Percentiles rank a stretch among this genome's conserved stretches.
Conservation (phyloP, 768 basidiomycete species). For the Calocybe cyanea region DNA sequence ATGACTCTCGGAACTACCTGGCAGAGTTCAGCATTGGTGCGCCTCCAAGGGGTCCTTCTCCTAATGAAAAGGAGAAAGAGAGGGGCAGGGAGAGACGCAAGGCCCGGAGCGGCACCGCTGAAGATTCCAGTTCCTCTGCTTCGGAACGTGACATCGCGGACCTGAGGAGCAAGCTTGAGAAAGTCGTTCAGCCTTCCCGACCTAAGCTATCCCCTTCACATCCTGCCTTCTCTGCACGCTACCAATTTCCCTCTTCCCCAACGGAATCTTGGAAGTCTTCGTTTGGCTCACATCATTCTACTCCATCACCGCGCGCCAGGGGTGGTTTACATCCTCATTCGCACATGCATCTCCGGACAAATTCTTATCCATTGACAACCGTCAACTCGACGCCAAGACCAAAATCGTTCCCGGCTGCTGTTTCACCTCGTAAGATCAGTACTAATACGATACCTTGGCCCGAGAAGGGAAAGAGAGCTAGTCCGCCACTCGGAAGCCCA, state of each 20-base stretch:
- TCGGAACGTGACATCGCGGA: conserved; percentile 51
- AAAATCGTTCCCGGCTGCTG: neutral
- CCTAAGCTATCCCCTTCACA: conserved; percentile 9
- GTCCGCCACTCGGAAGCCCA: conserved; percentile 43
- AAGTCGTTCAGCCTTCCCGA: conserved; percentile 33
- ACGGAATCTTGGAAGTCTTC: conserved; percentile 45
- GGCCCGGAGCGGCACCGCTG: conserved; percentile 10
- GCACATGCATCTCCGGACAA: neutral
- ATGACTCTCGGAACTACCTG: conserved; percentile 72
- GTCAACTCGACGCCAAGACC: conserved; percentile 13
- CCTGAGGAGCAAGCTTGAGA: conserved; percentile 63
- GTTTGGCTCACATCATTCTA: conserved; percentile 27
- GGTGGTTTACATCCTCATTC: neutral
- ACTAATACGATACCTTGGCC: conserved; percentile 42
- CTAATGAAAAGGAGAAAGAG: conserved; percentile 21
- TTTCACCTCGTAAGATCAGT: neutral
- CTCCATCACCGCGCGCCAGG: neutral
- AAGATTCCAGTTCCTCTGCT: conserved; percentile 25
- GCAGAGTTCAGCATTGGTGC: conserved; percentile 54
- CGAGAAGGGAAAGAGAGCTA: conserved; percentile 6
- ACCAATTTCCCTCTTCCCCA: conserved; percentile 53
- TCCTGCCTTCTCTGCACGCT: conserved; percentile 46
- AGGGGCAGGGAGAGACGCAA: conserved; percentile 20
- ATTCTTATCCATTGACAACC: neutral
- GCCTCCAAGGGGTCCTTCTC: conserved; percentile 10